A percentile compares a stretch with the other conserved stretches of the same genome.
Evolutionary conservation across 352 stramenopile genomes (phyloP).

Genomic region (Phytopythium sindhum): DNA sequence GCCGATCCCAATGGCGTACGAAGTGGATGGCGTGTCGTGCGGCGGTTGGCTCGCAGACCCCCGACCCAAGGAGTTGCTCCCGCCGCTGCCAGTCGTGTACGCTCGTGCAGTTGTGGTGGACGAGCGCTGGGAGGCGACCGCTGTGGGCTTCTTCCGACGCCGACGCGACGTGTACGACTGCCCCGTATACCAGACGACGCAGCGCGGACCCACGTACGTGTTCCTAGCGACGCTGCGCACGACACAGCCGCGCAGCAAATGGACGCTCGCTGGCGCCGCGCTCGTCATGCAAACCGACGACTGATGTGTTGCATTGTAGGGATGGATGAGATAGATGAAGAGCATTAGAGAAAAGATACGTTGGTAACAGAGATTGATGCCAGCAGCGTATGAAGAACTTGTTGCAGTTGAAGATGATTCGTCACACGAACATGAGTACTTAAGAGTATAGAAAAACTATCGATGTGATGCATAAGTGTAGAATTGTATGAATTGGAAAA

Average conservation of each 20-base stretch:
- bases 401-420: background rate
- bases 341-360: too few species aligned
- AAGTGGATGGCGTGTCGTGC: conserved; percentile 86
- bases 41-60: conserved; percentile 87
- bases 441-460: too few species aligned
- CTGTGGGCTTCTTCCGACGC: conserved; percentile 93
- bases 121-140: conserved; percentile 90
- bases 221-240: conserved; percentile 96
- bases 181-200: conserved; percentile 95
- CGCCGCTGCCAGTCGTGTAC: conserved; percentile 88
- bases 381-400: background rate
- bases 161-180: conserved; percentile 90
- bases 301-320: conserved; percentile 18
- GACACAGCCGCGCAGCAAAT: conserved; percentile 79
- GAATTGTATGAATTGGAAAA: conserved; percentile 4
- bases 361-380: too few species aligned
- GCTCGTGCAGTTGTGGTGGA: conserved; percentile 92
- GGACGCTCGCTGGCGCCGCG: conserved; percentile 90
- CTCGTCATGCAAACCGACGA: conserved; percentile 93
- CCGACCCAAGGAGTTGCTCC: conserved; percentile 92
- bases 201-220: conserved; percentile 94
- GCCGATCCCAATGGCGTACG: conserved; percentile 34
- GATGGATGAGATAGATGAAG: too few species aligned
- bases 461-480: background rate
- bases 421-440: too few species aligned